Base-by-base conservation (phyloP, 176 grass and related monocot species). In the Zizania latifolia region DNA sequence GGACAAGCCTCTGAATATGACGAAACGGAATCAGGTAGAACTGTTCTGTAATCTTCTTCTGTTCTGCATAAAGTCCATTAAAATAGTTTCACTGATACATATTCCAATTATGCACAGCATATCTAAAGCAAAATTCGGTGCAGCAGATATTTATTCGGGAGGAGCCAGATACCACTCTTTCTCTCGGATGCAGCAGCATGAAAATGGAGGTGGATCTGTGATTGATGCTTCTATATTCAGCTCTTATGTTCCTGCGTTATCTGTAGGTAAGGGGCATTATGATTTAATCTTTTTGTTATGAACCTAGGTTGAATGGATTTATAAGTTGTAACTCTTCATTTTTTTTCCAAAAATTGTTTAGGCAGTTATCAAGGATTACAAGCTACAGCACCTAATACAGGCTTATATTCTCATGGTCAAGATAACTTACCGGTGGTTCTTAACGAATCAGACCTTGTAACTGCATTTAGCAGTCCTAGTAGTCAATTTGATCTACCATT, bases 111-210 rank as follows among this genome's bases (percentile, higher is more conserved):
- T 94, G 89, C 89, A 93, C 95, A 99, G 95, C 81, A 61, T 97
- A 91, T 97, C 93, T 93, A 97, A 93, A 93, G 93, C 85, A 86
- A 97, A 97, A 89, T 98, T 93, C 82, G 91, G 84, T 83, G 83
- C 94, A 85, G 82, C 90, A 94, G 89, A 93, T 89, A 94, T 86
- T 85, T 85, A 86, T 76, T 90, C 83, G 85, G 85, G 79, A 93
- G 86, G 91, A 86, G 11, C 91, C 68, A 16, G 95, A 99, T 94
- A 99, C 95, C 15, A 99, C 89, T 24, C 95, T 99, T 44, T 92
- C 95, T 67, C 83, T 94, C 8, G 86, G 89, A 90, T 71, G 86
- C 86, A 84, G 87, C 89, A 88, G 72, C 88, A 90, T 85, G 84
- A 84, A 80, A 86, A 94, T 92, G 91, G 91, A 94, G 55, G 82